Conservation (phyloP, 2,329 filamentous ascomycete species). For the Ophiocordyceps camponoti-floridani region DNA sequence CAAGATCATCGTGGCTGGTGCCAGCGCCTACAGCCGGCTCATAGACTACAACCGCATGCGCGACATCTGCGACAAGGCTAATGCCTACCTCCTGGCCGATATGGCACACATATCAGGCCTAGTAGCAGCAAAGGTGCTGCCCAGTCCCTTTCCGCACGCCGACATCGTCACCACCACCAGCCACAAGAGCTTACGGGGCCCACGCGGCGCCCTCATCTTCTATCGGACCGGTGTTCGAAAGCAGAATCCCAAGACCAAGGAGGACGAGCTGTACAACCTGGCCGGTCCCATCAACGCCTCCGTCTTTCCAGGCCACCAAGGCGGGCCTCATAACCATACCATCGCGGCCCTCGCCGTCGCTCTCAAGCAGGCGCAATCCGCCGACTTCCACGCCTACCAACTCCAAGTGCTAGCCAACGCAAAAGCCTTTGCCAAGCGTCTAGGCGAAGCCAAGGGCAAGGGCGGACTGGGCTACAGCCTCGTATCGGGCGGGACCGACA, state of each 20-base stretch:
- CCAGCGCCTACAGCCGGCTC: constrained; percentile 86
- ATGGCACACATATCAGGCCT: constrained; percentile 97
- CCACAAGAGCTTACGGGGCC: constrained; percentile 91
- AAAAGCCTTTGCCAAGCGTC: constrained; percentile 59
- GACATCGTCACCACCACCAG: constrained; percentile 97
- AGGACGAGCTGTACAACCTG: constrained; percentile 74
- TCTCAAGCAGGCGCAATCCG: constrained; percentile 76
- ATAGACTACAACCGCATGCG: constrained; percentile 93
- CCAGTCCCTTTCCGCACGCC: constrained; percentile 72
- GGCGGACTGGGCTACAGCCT: constrained; percentile 72
- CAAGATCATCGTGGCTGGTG: constrained; percentile 88
- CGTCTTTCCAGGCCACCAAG: constrained; percentile 95
- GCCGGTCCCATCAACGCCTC: constrained; percentile 89
- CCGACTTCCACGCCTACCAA: constrained; percentile 88
- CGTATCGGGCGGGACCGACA: constrained; percentile 89
- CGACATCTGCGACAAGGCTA: constrained; percentile 75
- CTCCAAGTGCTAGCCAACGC: constrained; percentile 79
- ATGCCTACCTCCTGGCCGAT: constrained; percentile 83
- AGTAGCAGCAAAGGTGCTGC: constrained; percentile 79
- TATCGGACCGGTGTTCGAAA: constrained; percentile 82
- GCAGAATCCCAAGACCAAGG: constrained; percentile 69
- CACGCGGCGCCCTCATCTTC: constrained; percentile 95
- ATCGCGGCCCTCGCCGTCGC: constrained; percentile 92
- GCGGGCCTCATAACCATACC: constrained; percentile 96
- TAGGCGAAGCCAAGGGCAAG: constrained; percentile 51